Evolutionary conservation across 495 filamentous ascomycete genomes (phyloP), one percentile per base, ranked within the genome.

Genomic region (Cercophora scortea): DNA sequence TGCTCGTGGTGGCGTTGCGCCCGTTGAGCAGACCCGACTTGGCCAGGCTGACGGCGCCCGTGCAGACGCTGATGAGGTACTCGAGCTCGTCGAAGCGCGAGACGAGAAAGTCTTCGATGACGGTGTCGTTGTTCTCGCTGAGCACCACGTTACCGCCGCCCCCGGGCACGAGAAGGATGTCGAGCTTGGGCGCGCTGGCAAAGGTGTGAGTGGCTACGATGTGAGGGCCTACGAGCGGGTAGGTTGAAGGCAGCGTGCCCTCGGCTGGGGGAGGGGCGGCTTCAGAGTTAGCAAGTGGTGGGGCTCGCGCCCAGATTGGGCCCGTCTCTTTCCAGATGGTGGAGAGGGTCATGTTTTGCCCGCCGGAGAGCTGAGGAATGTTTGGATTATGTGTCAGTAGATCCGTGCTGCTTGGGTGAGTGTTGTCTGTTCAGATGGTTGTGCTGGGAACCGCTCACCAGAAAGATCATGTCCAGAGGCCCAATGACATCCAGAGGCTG

Each of bases 151-250:
- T 65, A 17, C 85, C 85, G 2, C 65, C 10, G 0, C 86, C 86
- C 5, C 86, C 86, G 0, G 84, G 85, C 3, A 90, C 67, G 43
- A 89, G 61, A 4, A 89, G 72, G 9, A 87, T 76, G 42, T 90
- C 85, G 6, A 88, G 60, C 25, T 66, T 57, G 0, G 72, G 73
- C 3, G 68, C 64, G 13, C 59, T 65, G 11, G 51, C 55, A 58
- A 81, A 85, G 1, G 82, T 84, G 64, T 83, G 83, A 4, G 85
- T 88, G 16, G 85, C 83, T 6, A 82, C 53, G 32, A 86, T 59
- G 46, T 51, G 50, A 53, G 82, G 67, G 25, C 25, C 25, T 5
- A 25, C 25, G 25, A 25, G 25, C 25, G 25, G 25, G 25, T 25
- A 25, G 25, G 25, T 25, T 25, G 25, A 25, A 5, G 25, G 25